Conservation (phyloP, 2,329 filamentous ascomycete species). For the Hymenoscyphus infarciens region DNA sequence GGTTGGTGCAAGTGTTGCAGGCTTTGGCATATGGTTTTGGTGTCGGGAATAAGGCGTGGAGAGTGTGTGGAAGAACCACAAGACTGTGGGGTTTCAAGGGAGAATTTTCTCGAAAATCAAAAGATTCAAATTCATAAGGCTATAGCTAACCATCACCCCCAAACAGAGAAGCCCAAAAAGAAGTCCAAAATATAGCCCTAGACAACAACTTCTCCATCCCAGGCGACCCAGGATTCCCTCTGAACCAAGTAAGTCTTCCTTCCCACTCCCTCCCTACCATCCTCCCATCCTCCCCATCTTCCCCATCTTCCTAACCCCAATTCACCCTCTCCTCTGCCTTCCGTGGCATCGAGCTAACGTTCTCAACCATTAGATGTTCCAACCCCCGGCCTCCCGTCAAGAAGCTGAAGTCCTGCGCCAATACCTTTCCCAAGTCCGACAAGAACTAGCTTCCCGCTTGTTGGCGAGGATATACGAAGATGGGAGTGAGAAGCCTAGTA, state of each 20-base stretch:
- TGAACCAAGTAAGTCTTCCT: conserved; percentile 95
- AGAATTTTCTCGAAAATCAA: background rate
- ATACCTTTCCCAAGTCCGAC: conserved; percentile 88
- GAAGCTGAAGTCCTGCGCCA: conserved; percentile 85
- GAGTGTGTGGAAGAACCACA: background rate
- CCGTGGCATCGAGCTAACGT: background rate
- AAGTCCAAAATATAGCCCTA: conserved; percentile 84
- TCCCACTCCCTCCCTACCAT: conserved; percentile 89
- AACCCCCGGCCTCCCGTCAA: conserved; percentile 79
- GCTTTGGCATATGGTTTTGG: background rate
- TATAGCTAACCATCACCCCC: conserved; percentile 9
- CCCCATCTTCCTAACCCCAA: too few species aligned
- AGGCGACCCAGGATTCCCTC: conserved; percentile 85
- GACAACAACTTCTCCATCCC: conserved; percentile 92
- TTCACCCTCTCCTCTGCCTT: too few species aligned
- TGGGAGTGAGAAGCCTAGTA: conserved; percentile 65
- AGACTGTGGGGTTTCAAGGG: background rate
- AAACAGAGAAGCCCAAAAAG: conserved; percentile 56
- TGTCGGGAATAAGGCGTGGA: background rate
- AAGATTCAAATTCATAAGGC: too few species aligned
- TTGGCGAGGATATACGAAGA: conserved; percentile 85
- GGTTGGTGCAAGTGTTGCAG: background rate
- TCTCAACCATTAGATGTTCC: conserved; percentile 62
- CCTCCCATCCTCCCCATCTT: conserved; percentile 62
- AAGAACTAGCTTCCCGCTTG: conserved; percentile 82